These are phyloP conservation scores for Geopyxis carbonaria DNA, from an alignment of 495 filamentous ascomycete genomes.

Conservation along the genomic window DNA sequence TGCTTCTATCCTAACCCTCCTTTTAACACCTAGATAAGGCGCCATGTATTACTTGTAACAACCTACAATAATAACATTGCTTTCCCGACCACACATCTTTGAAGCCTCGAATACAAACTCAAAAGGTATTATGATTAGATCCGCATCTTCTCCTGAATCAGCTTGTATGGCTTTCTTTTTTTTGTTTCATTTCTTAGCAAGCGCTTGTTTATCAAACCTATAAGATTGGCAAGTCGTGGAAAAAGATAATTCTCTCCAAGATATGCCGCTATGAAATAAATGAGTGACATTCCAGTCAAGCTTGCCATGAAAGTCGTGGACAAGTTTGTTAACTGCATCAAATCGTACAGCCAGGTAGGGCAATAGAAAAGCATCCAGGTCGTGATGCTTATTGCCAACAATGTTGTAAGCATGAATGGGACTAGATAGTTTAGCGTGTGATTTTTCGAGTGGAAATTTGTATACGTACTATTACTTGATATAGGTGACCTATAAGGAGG, in stretches of 20 bases:
- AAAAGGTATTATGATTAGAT: constrained; percentile 10
- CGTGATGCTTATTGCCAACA: constrained; percentile 45
- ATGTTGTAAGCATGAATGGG: constrained; percentile 35
- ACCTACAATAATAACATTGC: too few relatives aligned
- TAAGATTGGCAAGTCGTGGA: constrained; percentile 45
- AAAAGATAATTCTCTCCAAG: constrained; percentile 53
- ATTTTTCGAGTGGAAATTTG: too few relatives aligned
- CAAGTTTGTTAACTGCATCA: constrained; percentile 79
- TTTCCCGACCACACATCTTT: too few relatives aligned
- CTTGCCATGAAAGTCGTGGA: constrained; percentile 51
- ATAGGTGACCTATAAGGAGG: constrained; percentile 74
- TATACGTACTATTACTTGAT: constrained; percentile 39
- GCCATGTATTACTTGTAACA: too few relatives aligned
- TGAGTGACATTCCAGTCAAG: constrained; percentile 47
- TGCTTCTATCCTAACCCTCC: too few relatives aligned
- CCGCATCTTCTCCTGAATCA: constrained; percentile 57
- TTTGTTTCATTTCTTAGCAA: constrained; percentile 44
- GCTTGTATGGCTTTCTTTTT: constrained; percentile 74
- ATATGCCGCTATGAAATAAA: constrained; percentile 51
- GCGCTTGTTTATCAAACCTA: constrained; percentile 46
- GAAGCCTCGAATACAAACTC: too few relatives aligned
- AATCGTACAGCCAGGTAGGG: constrained; percentile 41
- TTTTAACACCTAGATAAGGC: too few relatives aligned
- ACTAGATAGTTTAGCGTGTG: constrained; percentile 1
- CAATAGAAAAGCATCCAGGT: constrained; percentile 64